Conservation (phyloP, 495 filamentous ascomycete species). For the Aspergillus baeticus region DNA sequence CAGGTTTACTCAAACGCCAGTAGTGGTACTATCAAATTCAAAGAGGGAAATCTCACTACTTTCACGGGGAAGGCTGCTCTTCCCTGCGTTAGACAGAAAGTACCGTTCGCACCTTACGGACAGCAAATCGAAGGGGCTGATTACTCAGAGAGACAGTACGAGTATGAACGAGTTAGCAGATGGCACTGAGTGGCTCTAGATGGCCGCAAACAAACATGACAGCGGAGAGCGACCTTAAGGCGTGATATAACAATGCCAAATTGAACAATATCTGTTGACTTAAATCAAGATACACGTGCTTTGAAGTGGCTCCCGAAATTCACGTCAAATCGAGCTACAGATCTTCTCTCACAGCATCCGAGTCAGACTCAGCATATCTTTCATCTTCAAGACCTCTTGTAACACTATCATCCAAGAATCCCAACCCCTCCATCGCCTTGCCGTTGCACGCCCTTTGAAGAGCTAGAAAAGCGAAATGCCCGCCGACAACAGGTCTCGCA, state of each 20-base stretch:
- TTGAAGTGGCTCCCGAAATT: background rate
- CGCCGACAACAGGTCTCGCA: slow-evolving; percentile 82
- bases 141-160: slow-evolving; percentile 17
- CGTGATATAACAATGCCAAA: too few species aligned
- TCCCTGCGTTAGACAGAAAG: slow-evolving; percentile 22
- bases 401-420: slow-evolving; percentile 60
- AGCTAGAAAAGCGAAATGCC: slow-evolving; percentile 82
- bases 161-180: slow-evolving; percentile 14
- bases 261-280: too few species aligned
- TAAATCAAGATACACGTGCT: too few species aligned
- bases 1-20: slow-evolving; percentile 10
- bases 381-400: background rate
- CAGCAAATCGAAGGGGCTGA: slow-evolving; percentile 18
- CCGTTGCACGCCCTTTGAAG: slow-evolving; percentile 75
- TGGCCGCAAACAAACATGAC: too few species aligned
- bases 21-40: slow-evolving; percentile 26
- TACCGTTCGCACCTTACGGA: slow-evolving; percentile 18
- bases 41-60: slow-evolving; percentile 17
- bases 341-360: background rate
- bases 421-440: slow-evolving; percentile 60
- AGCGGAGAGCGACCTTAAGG: too few species aligned
- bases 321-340: background rate
- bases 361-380: background rate
- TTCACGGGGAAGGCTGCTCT: slow-evolving; percentile 19
- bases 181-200: slow-evolving; percentile 26